Evolutionary conservation across 805 yeast genomes (phyloP).

Genomic region (Wickerhamomyces alni): DNA sequence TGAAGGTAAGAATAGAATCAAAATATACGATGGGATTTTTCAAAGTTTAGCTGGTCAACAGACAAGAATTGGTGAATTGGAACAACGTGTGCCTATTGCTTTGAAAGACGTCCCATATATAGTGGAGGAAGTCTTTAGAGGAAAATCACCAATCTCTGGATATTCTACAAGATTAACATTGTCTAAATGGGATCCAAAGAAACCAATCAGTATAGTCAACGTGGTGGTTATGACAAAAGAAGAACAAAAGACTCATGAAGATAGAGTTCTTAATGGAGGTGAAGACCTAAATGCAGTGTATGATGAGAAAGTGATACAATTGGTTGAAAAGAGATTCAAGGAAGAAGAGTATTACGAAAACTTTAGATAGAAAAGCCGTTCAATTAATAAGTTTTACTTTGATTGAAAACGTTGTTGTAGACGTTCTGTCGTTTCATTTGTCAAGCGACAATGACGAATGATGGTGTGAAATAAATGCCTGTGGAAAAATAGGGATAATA

Average conservation of each 20-base stretch:
- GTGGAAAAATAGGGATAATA: too few species aligned
- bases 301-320: slow-evolving; percentile 45
- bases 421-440: too few species aligned
- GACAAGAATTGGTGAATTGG: slow-evolving; percentile 64
- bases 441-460: too few species aligned
- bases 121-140: slow-evolving; percentile 87
- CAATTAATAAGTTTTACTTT: too few species aligned
- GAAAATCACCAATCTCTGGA: slow-evolving; percentile 84
- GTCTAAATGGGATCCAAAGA: slow-evolving; percentile 75
- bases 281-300: slow-evolving; percentile 60
- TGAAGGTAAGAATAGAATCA: slow-evolving; percentile 83
- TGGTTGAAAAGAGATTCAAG: slow-evolving; percentile 56
- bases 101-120: slow-evolving; percentile 72
- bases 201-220: slow-evolving; percentile 66
- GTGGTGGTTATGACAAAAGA: slow-evolving; percentile 84
- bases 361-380: slow-evolving; percentile 39
- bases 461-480: too few species aligned
- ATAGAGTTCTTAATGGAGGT: slow-evolving; percentile 64
- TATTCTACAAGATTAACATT: slow-evolving; percentile 74
- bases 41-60: slow-evolving; percentile 86
- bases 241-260: slow-evolving; percentile 79
- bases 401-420: too few species aligned
- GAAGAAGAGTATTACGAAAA: slow-evolving; percentile 73
- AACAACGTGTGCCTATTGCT: slow-evolving; percentile 72
- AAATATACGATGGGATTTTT: slow-evolving; percentile 76